A percentile compares a stretch with the other conserved stretches of the same genome.
Evolutionary conservation across 1,139 yeast species (phyloP).

Genomic region (Lodderomyces parapsilosis): DNA sequence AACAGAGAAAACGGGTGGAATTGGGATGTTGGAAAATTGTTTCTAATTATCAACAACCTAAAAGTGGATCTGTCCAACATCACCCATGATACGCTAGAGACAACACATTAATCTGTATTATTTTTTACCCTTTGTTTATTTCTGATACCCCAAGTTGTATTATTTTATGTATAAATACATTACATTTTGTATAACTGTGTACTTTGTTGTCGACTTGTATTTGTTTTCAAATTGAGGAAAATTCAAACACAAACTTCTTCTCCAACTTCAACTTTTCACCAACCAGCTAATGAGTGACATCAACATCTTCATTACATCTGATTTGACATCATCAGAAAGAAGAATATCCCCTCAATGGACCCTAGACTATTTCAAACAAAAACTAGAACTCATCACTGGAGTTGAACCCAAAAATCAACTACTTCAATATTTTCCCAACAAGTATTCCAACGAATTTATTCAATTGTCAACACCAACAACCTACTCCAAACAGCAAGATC

Average conservation of each 20-base stretch:
- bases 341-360: slow-evolving; percentile 67
- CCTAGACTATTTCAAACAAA: slow-evolving; percentile 51
- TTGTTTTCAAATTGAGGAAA: neutral
- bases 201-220: neutral
- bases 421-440: slow-evolving; percentile 47
- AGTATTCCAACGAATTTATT: slow-evolving; percentile 36
- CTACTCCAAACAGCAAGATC: slow-evolving; percentile 18
- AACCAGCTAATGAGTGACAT: slow-evolving; percentile 41
- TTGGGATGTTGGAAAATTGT: too few species aligned
- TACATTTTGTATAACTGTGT: neutral
- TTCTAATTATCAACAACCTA: too few species aligned
- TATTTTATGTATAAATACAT: slow-evolving; percentile 1
- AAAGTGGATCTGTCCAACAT: too few species aligned
- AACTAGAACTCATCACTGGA: slow-evolving; percentile 76
- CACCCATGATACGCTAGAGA: neutral
- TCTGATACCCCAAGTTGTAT: neutral
- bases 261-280: neutral
- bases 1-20: too few species aligned
- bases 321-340: slow-evolving; percentile 68
- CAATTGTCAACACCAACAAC: slow-evolving; percentile 19
- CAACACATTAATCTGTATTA: neutral
- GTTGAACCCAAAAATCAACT: slow-evolving; percentile 62
- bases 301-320: slow-evolving; percentile 60
- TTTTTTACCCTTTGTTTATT: slow-evolving; percentile 1
- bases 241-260: neutral